Evolutionary conservation across 495 filamentous ascomycete species (phyloP).

Genomic region (Trichoderma parareesei): DNA sequence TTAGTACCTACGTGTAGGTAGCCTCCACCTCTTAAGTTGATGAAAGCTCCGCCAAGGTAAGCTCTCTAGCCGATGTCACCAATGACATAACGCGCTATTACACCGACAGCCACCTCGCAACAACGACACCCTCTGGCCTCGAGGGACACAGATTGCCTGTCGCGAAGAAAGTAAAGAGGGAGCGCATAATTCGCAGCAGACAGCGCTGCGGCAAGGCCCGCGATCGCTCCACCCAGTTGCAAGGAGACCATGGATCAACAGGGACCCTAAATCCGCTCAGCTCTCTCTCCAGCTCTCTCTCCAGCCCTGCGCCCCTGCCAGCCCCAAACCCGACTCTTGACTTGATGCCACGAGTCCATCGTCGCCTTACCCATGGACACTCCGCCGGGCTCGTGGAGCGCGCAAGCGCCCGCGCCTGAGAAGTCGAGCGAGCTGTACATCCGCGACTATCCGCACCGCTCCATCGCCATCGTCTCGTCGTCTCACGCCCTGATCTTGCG

Average conservation of each 20-base stretch:
- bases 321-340: constrained; percentile 19
- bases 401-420: constrained; percentile 24
- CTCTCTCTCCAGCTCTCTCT: background rate
- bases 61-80: background rate
- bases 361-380: constrained; percentile 22
- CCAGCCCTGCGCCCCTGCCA: background rate
- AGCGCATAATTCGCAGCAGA: background rate
- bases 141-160: background rate
- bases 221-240: constrained; percentile 3
- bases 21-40: too few relatives aligned
- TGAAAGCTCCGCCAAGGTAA: too few relatives aligned
- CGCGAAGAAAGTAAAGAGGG: background rate
- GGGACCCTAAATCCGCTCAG: constrained; percentile 1
- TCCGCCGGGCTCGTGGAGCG: constrained; percentile 23
- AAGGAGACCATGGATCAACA: constrained; percentile 8
- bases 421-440: constrained; percentile 50
- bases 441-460: constrained; percentile 72
- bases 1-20: too few relatives aligned
- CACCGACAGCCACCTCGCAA: background rate
- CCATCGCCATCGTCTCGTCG: constrained; percentile 71
- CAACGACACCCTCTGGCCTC: background rate
- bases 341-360: constrained; percentile 24
- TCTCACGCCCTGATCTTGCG: constrained; percentile 78
- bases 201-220: background rate
- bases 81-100: background rate